Evolutionary conservation across 1,284 basidiomycete species (phyloP), one percentile per base, ranked within the genome.

Genomic region (Heterobasidion annosum): DNA sequence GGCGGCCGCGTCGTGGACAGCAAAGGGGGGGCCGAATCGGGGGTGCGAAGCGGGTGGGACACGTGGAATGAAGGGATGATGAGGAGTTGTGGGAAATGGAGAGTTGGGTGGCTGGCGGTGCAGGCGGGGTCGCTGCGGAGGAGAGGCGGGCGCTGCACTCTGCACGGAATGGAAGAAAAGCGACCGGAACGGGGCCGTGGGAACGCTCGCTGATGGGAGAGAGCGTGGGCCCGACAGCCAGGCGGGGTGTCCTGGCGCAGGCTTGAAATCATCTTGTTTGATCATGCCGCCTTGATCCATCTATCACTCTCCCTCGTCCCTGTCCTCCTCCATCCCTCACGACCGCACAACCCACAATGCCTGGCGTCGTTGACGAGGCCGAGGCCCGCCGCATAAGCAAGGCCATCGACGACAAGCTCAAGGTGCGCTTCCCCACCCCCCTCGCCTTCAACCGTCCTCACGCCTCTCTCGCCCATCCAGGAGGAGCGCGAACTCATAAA

Each of bases 401-500:
- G 62, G 69, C 72, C 62, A 89, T 89, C 63, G 87, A 89, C 66
- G 83, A 87, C 55, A 81, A 85, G 51, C 70, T 88, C 62, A 81
- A 72, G 70, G 85, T 85, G 55, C 53, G 76, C 25, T 25, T 65
- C 40, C 12, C 48, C 32, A 40, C 33, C 19, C 9, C 48, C 12
- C 18, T 47, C 13, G 50, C 8, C 56, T 37, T 48, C 40, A 25
- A 12, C 19, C 7, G 44, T 45, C 50, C 34, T 40, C 34, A 47
- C 37, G 34, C 32, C 32, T 34, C 7, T 19, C 16, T 32, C 16
- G 12, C 16, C 25, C 45, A 12, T 47, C 15, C 60, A 87, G 84
- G 78, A 72, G 65, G 85, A 88, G 58, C 73, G 73, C 48, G 70
- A 72, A 35, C 34, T 58, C 16, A 56, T 73, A 25, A 73, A 69